phyloP scores from a whole-genome alignment of 257 asterid species.

The Solanum etuberosum region DNA sequence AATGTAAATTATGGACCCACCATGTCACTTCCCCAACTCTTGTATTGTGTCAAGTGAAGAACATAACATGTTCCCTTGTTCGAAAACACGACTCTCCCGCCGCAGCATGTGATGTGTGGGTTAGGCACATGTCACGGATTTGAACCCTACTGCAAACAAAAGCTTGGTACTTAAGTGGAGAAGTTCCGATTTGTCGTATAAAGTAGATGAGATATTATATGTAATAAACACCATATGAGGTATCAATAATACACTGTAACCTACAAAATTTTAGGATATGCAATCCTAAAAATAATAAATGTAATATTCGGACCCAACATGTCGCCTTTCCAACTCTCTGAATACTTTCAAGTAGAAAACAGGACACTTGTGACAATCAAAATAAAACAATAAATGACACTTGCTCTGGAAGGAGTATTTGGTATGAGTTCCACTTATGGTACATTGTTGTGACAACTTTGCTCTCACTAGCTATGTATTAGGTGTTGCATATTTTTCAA shows the following conservation, averaged over 20 bases:
- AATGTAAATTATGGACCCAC: neutral
- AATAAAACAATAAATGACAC: neutral
- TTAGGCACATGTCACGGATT: neutral
- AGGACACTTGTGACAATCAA: neutral
- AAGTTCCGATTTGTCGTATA: neutral
- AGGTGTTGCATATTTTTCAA: neutral
- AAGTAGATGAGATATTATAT: neutral
- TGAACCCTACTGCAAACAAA: neutral
- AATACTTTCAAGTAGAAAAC: neutral
- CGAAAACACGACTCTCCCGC: neutral
- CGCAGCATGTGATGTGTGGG: neutral
- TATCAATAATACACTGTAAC: neutral
- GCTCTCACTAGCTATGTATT: neutral
- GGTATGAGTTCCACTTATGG: neutral
- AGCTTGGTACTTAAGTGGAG: neutral
- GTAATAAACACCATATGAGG: neutral
- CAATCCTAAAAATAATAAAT: neutral
- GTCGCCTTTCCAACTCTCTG: neutral
- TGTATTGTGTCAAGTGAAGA: neutral
- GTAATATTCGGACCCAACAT: neutral
- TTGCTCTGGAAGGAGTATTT: neutral
- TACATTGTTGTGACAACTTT: neutral
- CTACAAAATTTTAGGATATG: neutral
- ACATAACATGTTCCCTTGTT: neutral
- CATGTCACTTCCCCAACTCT: neutral